phyloP scores from a whole-genome alignment of 371 early-diverging fungal genomes.

The Haplosporangium sp. region DNA sequence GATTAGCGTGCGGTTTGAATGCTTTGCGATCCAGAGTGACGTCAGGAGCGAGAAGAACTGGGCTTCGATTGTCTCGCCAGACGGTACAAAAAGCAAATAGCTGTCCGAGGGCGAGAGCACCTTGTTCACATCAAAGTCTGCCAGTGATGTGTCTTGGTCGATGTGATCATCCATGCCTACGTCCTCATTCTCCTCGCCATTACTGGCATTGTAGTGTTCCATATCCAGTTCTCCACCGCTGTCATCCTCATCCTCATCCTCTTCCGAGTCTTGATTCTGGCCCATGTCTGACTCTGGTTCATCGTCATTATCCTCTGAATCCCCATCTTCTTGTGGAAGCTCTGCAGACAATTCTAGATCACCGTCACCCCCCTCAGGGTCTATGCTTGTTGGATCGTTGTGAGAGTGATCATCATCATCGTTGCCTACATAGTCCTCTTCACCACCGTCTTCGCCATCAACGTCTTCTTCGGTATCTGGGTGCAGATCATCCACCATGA shows the following conservation, averaged over 20 bases:
- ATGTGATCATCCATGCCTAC: neutral
- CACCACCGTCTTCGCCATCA: neutral
- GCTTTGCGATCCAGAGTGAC: constrained; percentile 48
- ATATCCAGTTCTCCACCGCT: constrained; percentile 5
- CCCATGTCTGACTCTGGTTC: neutral
- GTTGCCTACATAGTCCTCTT: neutral
- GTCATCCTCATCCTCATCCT: constrained; percentile 7
- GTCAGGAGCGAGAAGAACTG: constrained; percentile 44
- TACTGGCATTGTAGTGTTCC: neutral
- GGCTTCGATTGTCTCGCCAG: constrained; percentile 45
- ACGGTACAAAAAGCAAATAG: constrained; percentile 42
- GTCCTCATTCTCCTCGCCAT: constrained; percentile 9
- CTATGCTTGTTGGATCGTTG: neutral
- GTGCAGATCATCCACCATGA: neutral
- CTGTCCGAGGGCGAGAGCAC: constrained; percentile 20
- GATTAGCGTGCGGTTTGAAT: constrained; percentile 43
- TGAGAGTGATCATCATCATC: neutral
- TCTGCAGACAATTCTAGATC: no score
- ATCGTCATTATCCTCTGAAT: neutral
- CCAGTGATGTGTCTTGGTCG: constrained; percentile 7
- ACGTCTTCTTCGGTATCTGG: constrained; percentile 1
- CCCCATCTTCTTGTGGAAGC: neutral
- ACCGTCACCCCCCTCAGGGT: neutral
- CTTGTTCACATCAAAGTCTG: constrained; percentile 32
- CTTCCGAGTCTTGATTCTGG: neutral